Evolutionary conservation across 73 alveolate genomes (phyloP), one percentile per base, ranked within the genome.

Genomic region (Paramecium caudatum): DNA sequence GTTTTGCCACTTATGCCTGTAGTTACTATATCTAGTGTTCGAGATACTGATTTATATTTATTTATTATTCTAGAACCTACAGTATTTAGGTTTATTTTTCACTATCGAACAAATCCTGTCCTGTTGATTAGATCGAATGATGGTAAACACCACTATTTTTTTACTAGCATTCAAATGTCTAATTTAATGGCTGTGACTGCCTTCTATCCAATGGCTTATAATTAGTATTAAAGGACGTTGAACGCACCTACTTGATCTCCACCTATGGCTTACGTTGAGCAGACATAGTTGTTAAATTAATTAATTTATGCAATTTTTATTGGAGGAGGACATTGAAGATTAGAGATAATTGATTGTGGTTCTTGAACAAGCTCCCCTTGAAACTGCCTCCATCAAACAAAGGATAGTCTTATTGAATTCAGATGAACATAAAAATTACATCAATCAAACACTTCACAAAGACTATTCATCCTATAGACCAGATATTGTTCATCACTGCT

Each of bases 391-490:
- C 12, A 61, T 85, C 13, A 74, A 49, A 21, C 43, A 90, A 46
- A 82, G 90, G 19, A 27, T 95, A 15, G 98, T 94, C 62, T 78
- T 97, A 68, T 86, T 96, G 45, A 96, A 93, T 82, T 92, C 98
- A 80, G 99, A 94, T 39, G 98, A 94, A 65, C 98, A 95, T 83
- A 90, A 90, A 62, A 82, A 74, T 61, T 65, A 90, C 49, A 90
- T 93, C 61, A 91, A 92, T 16, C 82, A 94, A 55, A 93, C 96
- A 94, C 70, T 95, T 94, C 85, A 90, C 63, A 95, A 93, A 69
- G 92, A 95, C 25, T 94, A 90, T 47, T 99, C 98, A n/a, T 97
- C 94, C 43, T 98, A 90, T 82, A 85, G 99, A 49, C 99, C 99
- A 7, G 99, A 98, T 92, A 95, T 98, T 47, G 46, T 96, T 19